These are phyloP conservation scores for Peniophora sp. DNA, from an alignment of 1,284 basidiomycete species.

Conservation along the genomic window DNA sequence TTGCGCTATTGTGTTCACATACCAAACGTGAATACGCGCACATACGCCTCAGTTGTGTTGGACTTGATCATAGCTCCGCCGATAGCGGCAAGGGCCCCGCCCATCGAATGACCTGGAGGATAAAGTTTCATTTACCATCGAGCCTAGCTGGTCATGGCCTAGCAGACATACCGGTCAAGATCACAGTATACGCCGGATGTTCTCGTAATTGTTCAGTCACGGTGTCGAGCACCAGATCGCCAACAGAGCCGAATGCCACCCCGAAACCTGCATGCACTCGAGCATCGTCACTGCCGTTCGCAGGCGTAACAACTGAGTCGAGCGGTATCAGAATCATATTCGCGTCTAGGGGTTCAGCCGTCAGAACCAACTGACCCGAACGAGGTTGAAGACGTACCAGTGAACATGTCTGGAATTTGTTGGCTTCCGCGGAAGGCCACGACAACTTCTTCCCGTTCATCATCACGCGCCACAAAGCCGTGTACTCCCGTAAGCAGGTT, in stretches of 20 bases:
- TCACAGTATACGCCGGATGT: constrained; percentile 10
- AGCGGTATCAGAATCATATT: constrained; percentile 17
- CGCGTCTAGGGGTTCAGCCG: constrained; percentile 6
- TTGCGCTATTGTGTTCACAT: constrained; percentile 2
- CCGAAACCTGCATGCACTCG: constrained; percentile 17
- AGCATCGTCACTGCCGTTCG: constrained; percentile 2
- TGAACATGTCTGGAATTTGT: constrained; percentile 10
- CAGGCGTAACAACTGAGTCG: constrained; percentile 14
- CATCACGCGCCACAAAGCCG: constrained; percentile 41
- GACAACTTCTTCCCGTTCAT: constrained; percentile 33
- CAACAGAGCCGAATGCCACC: constrained; percentile 16
- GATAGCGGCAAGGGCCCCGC: constrained; percentile 16
- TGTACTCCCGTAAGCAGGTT: constrained; percentile 34
- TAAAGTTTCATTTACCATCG: background rate
- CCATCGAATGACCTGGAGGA: constrained; percentile 17
- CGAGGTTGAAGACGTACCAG: constrained; percentile 17
- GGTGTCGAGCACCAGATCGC: constrained; percentile 8
- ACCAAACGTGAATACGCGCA: constrained; percentile 14
- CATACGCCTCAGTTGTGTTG: constrained; percentile 1
- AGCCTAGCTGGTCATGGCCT: background rate
- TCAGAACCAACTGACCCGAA: background rate
- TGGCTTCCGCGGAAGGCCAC: constrained; percentile 39
- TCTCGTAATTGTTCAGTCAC: constrained; percentile 11
- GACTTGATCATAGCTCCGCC: constrained; percentile 13
- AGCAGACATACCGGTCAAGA: constrained; percentile 7